Conservation (phyloP, 1,284 basidiomycete genomes). For the Cerioporus squamosus region DNA sequence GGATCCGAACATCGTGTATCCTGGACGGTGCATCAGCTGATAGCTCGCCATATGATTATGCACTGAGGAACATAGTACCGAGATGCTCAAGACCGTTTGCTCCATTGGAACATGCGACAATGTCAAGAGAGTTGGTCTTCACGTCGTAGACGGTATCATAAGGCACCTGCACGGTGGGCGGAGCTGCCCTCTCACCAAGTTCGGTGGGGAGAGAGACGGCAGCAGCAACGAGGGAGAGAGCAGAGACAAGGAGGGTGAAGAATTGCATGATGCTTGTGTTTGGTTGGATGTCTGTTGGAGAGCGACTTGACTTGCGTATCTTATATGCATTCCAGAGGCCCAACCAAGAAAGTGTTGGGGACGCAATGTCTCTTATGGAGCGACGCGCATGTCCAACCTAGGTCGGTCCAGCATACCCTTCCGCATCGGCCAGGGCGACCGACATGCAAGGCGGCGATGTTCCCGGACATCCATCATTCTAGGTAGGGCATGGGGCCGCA, state of each 20-base stretch:
- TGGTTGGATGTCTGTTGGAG: neutral
- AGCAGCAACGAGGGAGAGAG: slow-evolving; percentile 22
- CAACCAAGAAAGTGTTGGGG: too few species aligned
- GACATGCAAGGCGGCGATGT: neutral
- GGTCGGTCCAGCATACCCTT: neutral
- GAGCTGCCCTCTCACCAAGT: slow-evolving; percentile 7
- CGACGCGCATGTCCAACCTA: neutral
- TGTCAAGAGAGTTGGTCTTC: slow-evolving; percentile 35
- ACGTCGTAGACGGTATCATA: slow-evolving; percentile 50
- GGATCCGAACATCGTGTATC: slow-evolving; percentile 48
- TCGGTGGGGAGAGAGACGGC: slow-evolving; percentile 15
- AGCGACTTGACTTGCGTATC: neutral
- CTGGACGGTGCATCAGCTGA: slow-evolving; percentile 41
- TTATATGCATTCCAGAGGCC: neutral
- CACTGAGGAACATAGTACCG: slow-evolving; percentile 45
- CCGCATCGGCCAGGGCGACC: neutral
- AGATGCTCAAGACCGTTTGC: slow-evolving; percentile 48
- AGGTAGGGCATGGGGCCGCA: neutral
- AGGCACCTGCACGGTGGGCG: slow-evolving; percentile 40
- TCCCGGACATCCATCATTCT: neutral
- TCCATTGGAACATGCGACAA: slow-evolving; percentile 56
- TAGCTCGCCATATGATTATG: slow-evolving; percentile 17
- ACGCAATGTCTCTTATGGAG: too few species aligned
- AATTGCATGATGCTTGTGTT: slow-evolving; percentile 24
- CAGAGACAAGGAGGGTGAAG: slow-evolving; percentile 20